Conservation (phyloP, 768 basidiomycete genomes). For the Pleurotus platypus region DNA sequence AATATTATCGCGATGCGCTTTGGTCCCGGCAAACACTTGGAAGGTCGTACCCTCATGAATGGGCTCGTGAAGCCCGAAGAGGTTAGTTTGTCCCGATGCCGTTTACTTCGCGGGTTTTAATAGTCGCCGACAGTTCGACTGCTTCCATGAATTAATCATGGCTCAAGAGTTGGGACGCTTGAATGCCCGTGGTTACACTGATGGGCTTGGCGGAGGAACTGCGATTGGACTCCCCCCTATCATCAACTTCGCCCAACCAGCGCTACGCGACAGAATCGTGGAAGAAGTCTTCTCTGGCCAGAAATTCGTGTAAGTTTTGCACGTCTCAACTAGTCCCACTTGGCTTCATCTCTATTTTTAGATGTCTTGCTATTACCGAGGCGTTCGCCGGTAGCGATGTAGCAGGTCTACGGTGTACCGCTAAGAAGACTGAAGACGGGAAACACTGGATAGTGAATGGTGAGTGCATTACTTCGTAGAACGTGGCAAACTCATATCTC, state of each 20-base stretch:
- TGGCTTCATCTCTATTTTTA: neutral
- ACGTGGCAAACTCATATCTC: neutral
- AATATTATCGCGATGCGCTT: constrained; percentile 77
- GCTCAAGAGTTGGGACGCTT: constrained; percentile 60
- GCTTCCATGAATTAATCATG: constrained; percentile 59
- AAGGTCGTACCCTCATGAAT: constrained; percentile 70
- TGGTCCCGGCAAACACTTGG: constrained; percentile 82
- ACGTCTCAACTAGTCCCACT: neutral
- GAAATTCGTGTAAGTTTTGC: constrained; percentile 49
- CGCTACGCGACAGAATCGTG: constrained; percentile 44
- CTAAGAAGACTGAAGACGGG: constrained; percentile 62
- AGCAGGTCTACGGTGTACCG: constrained; percentile 55
- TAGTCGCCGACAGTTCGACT: constrained; percentile 4
- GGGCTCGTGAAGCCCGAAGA: constrained; percentile 77
- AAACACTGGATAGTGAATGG: constrained; percentile 54
- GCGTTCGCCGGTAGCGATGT: constrained; percentile 76
- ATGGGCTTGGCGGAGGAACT: constrained; percentile 61
- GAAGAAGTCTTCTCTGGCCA: constrained; percentile 55
- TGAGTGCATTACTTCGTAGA: constrained; percentile 21
- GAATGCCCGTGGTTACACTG: constrained; percentile 61
- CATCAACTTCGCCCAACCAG: constrained; percentile 28
- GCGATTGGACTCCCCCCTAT: constrained; percentile 72
- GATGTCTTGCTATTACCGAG: constrained; percentile 69
- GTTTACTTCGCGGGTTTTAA: neutral
- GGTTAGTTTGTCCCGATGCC: constrained; percentile 26